These are phyloP conservation scores for Paxillus rubicundulus DNA, from an alignment of 768 basidiomycete genomes.

Conservation along the genomic window DNA sequence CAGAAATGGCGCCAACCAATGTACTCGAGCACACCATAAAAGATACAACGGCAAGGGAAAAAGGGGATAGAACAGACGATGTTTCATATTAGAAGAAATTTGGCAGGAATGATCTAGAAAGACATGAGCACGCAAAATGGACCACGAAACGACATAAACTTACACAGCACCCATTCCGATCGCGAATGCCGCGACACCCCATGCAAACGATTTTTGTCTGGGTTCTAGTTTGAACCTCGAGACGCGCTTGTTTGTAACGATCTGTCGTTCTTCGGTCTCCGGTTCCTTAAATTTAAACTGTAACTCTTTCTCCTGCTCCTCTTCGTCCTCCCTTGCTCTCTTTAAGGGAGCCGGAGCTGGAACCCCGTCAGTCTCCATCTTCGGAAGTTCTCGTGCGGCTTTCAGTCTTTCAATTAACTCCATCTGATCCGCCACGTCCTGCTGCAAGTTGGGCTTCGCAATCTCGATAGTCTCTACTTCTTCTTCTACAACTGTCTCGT, in stretches of 20 bases:
- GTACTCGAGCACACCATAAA: conserved; percentile 20
- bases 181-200: conserved; percentile 84
- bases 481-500: conserved; percentile 66
- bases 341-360: conserved; percentile 39
- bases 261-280: conserved; percentile 53
- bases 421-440: conserved; percentile 77
- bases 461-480: conserved; percentile 57
- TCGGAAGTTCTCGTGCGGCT: conserved; percentile 48
- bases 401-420: conserved; percentile 73
- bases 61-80: conserved; percentile 13
- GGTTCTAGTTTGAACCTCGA: conserved; percentile 57
- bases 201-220: conserved; percentile 71
- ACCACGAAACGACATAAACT: conserved; percentile 33
- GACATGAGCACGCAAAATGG: background rate
- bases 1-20: conserved; percentile 12
- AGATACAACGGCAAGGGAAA: conserved; percentile 9
- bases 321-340: conserved; percentile 46
- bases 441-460: conserved; percentile 58
- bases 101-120: conserved; percentile 54
- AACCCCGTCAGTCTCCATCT: conserved; percentile 24
- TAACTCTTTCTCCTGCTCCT: conserved; percentile 44
- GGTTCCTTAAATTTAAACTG: conserved; percentile 70
- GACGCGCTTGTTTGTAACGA: conserved; percentile 65
- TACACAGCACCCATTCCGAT: conserved; percentile 80
- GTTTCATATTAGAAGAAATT: conserved; percentile 48